Base-by-base conservation (phyloP, 192 early-diverging fungal species). In the Podila horticola region DNA sequence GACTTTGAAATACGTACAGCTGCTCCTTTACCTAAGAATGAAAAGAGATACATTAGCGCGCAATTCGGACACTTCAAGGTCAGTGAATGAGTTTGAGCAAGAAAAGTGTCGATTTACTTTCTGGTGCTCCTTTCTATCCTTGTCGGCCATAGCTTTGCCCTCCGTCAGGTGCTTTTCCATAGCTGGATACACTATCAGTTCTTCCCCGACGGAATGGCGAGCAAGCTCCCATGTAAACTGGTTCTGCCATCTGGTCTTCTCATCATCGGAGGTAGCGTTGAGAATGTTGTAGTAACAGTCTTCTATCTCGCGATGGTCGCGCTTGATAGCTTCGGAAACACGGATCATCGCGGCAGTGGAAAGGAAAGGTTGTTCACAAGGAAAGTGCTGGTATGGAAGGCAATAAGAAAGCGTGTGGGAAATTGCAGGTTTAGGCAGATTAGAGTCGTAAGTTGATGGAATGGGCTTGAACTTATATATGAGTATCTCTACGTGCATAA, bases 111-210 rank as follows among this genome's bases (percentile, higher is more conserved):
- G 31, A 17, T 38, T 36, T 73, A 73, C 71, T 36, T 59, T 30
- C 45, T 61, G 72, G 50, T 87, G 86, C 31, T 87, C 75, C 17
- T 61, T 30, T 34, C 75, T 72, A 36, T 60, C 71, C 41, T 86
- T 69, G 20, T 86, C 85, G 19, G 76, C 77, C 24, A 86, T 7
- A 3, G 58, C 33, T 34, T 86, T 82, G 36, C 86, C 86, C 30
- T 88, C 24, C 10, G 20, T 0, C 1, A 86, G 34, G 10, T 58
- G 7, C 38, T 77, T 55, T 48, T 84, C 77, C 64, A 86, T 55
- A 9, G 65, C 30, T 5, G 86, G 86, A 62, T 87, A 87, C 15
- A 86, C 31, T 41, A 82, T 30, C 45, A 87, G 49, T 59, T 88
- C 86, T 63, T 88, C 86, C 6, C 58, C 73, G 1, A 65, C 62